phyloP scores from a whole-genome alignment of 805 yeast species.

The Kodamaea leandrae region DNA sequence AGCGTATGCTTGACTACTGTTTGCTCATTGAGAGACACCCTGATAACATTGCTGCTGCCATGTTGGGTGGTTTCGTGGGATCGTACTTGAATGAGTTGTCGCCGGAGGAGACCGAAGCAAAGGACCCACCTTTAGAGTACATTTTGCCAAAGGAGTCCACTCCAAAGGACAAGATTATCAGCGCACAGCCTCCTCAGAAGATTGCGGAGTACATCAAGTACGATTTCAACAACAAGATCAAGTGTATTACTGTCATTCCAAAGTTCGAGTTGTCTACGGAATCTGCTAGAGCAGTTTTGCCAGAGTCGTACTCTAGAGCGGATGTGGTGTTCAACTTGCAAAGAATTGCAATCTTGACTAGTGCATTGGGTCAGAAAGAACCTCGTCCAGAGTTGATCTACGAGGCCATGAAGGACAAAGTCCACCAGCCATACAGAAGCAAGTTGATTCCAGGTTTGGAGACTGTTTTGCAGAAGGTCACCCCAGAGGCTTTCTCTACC shows the following conservation, averaged over 20 bases:
- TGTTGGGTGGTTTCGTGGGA: slow-evolving; percentile 99
- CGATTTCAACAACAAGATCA: slow-evolving; percentile 75
- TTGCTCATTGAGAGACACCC: slow-evolving; percentile 98
- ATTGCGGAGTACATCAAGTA: slow-evolving; percentile 89
- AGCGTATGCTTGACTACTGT: slow-evolving; percentile 88
- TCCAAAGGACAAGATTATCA: slow-evolving; percentile 51
- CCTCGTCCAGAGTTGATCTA: slow-evolving; percentile 82
- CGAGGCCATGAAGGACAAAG: slow-evolving; percentile 93
- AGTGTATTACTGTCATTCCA: slow-evolving; percentile 90
- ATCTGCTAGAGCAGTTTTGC: slow-evolving; percentile 84
- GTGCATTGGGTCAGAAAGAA: slow-evolving; percentile 81
- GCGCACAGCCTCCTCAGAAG: slow-evolving; percentile 63
- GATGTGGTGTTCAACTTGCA: slow-evolving; percentile 93
- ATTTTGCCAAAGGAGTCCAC: slow-evolving; percentile 75
- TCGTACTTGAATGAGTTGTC: slow-evolving; percentile 82
- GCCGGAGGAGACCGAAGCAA: slow-evolving; percentile 66
- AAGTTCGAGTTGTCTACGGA: slow-evolving; percentile 94
- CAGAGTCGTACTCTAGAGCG: slow-evolving; percentile 67
- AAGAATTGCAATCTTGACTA: slow-evolving; percentile 86
- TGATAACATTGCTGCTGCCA: slow-evolving; percentile 96
- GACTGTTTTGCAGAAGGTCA: slow-evolving; percentile 73
- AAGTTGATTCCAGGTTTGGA: slow-evolving; percentile 87
- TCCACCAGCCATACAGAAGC: slow-evolving; percentile 97
- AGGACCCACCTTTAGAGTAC: slow-evolving; percentile 80
- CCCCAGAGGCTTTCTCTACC: slow-evolving; percentile 81